Evolutionary conservation across 352 stramenopile genomes (phyloP).

Genomic region (Phytopythium vexans): DNA sequence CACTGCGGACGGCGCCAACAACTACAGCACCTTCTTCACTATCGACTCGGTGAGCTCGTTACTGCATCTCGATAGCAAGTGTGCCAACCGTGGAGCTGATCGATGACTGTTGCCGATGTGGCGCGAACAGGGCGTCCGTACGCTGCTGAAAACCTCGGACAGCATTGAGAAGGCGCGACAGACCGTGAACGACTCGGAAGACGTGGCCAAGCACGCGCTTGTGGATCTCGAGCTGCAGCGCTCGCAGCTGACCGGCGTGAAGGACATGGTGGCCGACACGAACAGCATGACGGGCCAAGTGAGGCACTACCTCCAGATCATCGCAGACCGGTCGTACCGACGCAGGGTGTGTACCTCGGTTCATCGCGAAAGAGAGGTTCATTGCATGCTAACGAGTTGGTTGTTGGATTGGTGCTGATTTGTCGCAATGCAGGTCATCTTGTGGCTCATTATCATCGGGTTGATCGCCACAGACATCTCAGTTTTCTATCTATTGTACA

Average conservation of each 20-base stretch:
- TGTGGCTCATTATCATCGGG: conserved; percentile 66
- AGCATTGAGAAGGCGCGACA: conserved; percentile 69
- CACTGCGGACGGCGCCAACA: conserved; percentile 6
- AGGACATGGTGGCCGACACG: conserved; percentile 75
- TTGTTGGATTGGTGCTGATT: too few species aligned
- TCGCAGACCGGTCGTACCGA: conserved; percentile 65
- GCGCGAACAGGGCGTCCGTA: conserved; percentile 43
- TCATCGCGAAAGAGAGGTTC: too few species aligned
- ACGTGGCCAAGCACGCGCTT: conserved; percentile 66
- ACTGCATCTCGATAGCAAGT: too few species aligned
- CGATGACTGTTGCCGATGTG: neutral
- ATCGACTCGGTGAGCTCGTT: conserved; percentile 36
- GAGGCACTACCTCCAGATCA: conserved; percentile 61
- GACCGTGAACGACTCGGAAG: conserved; percentile 59
- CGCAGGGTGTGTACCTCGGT: conserved; percentile 19
- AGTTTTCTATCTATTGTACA: conserved; percentile 86
- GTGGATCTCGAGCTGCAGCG: conserved; percentile 79
- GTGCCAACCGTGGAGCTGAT: too few species aligned
- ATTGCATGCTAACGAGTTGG: too few species aligned
- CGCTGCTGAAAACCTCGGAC: conserved; percentile 66
- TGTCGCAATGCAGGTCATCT: conserved; percentile 18
- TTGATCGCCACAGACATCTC: conserved; percentile 64
- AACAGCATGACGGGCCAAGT: conserved; percentile 63
- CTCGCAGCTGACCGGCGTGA: conserved; percentile 77
- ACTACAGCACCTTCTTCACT: conserved; percentile 73